These are phyloP conservation scores for Fusarium fujikuroi DNA, from an alignment of 2,329 filamentous ascomycete genomes.

Conservation along the genomic window DNA sequence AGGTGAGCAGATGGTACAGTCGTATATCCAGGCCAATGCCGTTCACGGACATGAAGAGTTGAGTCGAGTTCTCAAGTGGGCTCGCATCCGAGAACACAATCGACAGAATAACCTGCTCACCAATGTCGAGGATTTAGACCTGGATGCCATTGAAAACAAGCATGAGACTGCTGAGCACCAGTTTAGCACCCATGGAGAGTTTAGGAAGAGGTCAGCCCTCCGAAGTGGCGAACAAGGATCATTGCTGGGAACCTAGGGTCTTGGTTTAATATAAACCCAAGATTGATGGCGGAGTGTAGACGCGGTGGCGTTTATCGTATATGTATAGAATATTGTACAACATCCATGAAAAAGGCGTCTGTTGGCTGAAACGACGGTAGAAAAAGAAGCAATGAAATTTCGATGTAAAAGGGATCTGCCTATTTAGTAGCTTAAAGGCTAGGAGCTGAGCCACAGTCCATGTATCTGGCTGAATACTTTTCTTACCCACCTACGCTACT, in stretches of 20 bases:
- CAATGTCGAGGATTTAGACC: constrained; percentile 7
- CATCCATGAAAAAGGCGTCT: constrained; percentile 5
- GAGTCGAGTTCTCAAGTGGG: constrained; percentile 40
- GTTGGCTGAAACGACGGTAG: constrained; percentile 14
- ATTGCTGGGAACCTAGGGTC: constrained; percentile 3
- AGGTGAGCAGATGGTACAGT: constrained; percentile 48
- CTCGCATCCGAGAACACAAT: constrained; percentile 18
- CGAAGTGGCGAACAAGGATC: neutral
- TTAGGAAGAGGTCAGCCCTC: constrained; percentile 2
- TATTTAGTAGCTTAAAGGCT: constrained; percentile 21
- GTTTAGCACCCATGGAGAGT: neutral
- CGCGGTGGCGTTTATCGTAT: constrained; percentile 35
- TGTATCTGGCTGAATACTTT: neutral
- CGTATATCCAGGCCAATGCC: constrained; percentile 46
- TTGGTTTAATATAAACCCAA: neutral
- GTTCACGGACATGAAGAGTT: constrained; percentile 43
- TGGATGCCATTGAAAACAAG: constrained; percentile 2
- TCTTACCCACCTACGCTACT: neutral
- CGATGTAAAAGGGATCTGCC: constrained; percentile 11
- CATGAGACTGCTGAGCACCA: constrained; percentile 3
- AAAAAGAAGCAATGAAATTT: constrained; percentile 19
- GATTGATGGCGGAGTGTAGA: constrained; percentile 26
- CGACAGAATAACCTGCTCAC: constrained; percentile 3
- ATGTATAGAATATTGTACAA: constrained; percentile 22
- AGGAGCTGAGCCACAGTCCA: constrained; percentile 21